Evolutionary conservation across 2,329 filamentous ascomycete species (phyloP).

Genomic region (Lachnellula occidentalis): DNA sequence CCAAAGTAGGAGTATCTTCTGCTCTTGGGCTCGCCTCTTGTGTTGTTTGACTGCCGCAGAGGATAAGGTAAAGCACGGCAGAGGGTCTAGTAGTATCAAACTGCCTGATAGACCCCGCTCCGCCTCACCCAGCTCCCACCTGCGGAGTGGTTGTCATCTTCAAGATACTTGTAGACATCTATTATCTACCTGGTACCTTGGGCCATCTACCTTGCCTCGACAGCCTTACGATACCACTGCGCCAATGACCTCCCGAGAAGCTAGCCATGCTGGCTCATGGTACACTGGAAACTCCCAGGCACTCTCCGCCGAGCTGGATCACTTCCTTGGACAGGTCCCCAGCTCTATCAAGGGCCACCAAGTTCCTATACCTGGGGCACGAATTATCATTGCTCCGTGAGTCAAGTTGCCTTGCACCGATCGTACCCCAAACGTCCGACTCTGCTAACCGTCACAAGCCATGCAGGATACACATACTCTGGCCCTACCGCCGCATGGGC

Average conservation of each 20-base stretch:
- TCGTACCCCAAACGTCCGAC: not conserved
- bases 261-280: slow-evolving; percentile 83
- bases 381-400: slow-evolving; percentile 90
- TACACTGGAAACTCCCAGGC: slow-evolving; percentile 58
- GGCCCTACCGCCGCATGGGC: slow-evolving; percentile 91
- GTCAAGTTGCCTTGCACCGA: slow-evolving; percentile 30
- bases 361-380: slow-evolving; percentile 68
- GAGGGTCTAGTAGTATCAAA: too few relatives aligned
- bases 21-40: too few relatives aligned
- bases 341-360: slow-evolving; percentile 50
- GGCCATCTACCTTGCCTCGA: not conserved
- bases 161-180: too few relatives aligned
- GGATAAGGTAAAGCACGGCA: too few relatives aligned
- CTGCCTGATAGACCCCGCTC: too few relatives aligned
- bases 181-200: not conserved
- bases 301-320: slow-evolving; percentile 67
- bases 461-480: slow-evolving; percentile 91
- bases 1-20: too few relatives aligned
- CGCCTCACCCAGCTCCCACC: too few relatives aligned
- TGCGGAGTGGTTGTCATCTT: too few relatives aligned
- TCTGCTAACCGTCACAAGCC: slow-evolving; percentile 46
- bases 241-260: slow-evolving; percentile 41
- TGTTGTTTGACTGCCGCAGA: too few relatives aligned
- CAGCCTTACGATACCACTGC: not conserved
- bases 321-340: slow-evolving; percentile 69